Evolutionary conservation across 139 green algal genomes (phyloP), one percentile per base, ranked within the genome.

Genomic region (Closterium sp.): DNA sequence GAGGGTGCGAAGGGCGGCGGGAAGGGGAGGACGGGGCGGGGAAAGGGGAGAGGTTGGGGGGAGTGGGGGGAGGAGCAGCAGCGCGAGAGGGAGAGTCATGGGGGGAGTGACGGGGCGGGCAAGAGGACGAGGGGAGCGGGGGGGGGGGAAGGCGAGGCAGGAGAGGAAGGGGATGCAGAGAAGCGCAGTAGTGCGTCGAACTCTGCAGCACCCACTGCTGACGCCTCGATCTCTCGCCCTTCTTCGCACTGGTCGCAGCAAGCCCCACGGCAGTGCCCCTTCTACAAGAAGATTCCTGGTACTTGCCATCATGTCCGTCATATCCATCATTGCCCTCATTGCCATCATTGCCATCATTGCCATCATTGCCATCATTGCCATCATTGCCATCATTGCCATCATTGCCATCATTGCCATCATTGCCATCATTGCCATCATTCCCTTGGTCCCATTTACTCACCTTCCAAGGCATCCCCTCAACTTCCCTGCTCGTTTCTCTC

Each of bases 281-380:
- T 90, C 81, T 90, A 90, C 33, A 90, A 90, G 87, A 90, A 90
- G 33, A 90, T 90, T 9, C 87, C 87, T 85, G 87, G 87, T 90
- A 3, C 76, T 32, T 38, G 38, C 35, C 30, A 86, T 33, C 4
- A 12, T 85, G 21, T 25, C 28, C 81, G 9, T 25, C n/a, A 7
- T 25, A 1, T 9, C 9, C 28, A 19, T 12, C 81, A 33, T 7
- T 7, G 28, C 81, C 30, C 81, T 12, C n/a, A 33, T 86, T 12
- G 10, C 43, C 23, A 19, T 12, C 81, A 33, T 7, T 7, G 28
- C 81, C 30, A 19, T 12, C n/a, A 33, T 32, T 38, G 38, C 35
- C 30, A 86, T 33, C 4, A 12, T 85, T 12, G 7, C 28, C 81
- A 31, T 25, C n/a, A 7, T 25, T 5, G 1, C 9, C 28, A 19